Percentiles rank a stretch among this genome's conserved stretches.
Evolutionary conservation across 1,284 basidiomycete genomes (phyloP).

Genomic region (Ceratobasidium sp.): DNA sequence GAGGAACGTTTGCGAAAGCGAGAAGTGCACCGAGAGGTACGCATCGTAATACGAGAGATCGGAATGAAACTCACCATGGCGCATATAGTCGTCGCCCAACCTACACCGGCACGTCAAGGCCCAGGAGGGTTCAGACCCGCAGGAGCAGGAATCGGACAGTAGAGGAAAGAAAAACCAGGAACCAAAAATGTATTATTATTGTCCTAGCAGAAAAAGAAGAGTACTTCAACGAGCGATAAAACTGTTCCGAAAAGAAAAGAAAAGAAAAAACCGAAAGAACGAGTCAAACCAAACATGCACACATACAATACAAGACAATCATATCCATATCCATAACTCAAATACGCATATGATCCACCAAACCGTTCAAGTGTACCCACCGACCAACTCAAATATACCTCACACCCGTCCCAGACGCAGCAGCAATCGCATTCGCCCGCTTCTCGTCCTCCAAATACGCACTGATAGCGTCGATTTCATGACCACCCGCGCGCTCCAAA

Average conservation of each 20-base stretch:
- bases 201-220: constrained; percentile 30
- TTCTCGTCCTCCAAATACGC: constrained; percentile 90
- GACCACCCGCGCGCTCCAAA: constrained; percentile 73
- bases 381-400: not conserved
- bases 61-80: not conserved
- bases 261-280: constrained; percentile 21
- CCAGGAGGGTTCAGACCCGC: constrained; percentile 56
- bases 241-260: constrained; percentile 37
- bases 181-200: constrained; percentile 29
- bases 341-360: not conserved
- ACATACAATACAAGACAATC: constrained; percentile 6
- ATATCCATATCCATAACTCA: constrained; percentile 5
- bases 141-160: constrained; percentile 40
- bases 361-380: not conserved
- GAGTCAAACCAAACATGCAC: constrained; percentile 44
- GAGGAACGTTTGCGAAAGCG: constrained; percentile 22
- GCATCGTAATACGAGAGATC: not conserved
- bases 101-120: constrained; percentile 50
- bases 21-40: constrained; percentile 39
- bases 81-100: constrained; percentile 44
- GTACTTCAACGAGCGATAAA: constrained; percentile 45
- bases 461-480: constrained; percentile 85
- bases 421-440: constrained; percentile 64
- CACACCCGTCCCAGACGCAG: not conserved
- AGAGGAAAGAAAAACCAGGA: constrained; percentile 1